A percentile compares a stretch with the other conserved stretches of the same genome.
These are phyloP conservation scores for Penicillium paradoxum DNA, from an alignment of 495 filamentous ascomycete genomes.

Conservation along the genomic window DNA sequence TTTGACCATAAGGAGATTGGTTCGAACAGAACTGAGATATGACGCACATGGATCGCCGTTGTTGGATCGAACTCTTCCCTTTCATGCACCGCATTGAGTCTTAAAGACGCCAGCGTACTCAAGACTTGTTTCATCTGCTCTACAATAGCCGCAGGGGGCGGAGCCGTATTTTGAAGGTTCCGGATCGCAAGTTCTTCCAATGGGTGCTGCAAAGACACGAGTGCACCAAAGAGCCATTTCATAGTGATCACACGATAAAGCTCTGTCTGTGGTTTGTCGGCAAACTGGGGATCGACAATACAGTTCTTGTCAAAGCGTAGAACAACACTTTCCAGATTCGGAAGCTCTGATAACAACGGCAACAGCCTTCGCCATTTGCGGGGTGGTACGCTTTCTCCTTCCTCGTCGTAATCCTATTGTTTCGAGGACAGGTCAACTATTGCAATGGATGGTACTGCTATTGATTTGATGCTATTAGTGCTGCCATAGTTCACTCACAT, in stretches of 20 bases:
- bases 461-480: background rate
- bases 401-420: background rate
- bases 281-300: background rate
- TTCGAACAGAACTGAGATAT: background rate
- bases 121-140: slow-evolving; percentile 1
- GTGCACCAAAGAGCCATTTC: background rate
- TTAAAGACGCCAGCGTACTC: slow-evolving; percentile 7
- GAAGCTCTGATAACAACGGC: slow-evolving; percentile 1
- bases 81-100: slow-evolving; percentile 18
- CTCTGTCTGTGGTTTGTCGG: background rate
- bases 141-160: slow-evolving; percentile 1
- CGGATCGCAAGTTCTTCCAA: slow-evolving; percentile 17
- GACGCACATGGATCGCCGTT: slow-evolving; percentile 6
- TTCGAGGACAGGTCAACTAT: background rate
- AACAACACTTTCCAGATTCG: slow-evolving; percentile 13
- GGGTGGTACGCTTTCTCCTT: background rate
- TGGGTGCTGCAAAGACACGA: slow-evolving; percentile 8
- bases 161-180: slow-evolving; percentile 12
- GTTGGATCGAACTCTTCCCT: slow-evolving; percentile 8
- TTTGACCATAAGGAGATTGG: background rate
- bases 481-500: background rate
- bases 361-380: background rate
- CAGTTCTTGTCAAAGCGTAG: slow-evolving; percentile 19
- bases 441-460: background rate
- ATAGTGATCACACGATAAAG: slow-evolving; percentile 11